Base-by-base conservation (phyloP, 1,139 yeast species). In the Diutina neorugosa region DNA sequence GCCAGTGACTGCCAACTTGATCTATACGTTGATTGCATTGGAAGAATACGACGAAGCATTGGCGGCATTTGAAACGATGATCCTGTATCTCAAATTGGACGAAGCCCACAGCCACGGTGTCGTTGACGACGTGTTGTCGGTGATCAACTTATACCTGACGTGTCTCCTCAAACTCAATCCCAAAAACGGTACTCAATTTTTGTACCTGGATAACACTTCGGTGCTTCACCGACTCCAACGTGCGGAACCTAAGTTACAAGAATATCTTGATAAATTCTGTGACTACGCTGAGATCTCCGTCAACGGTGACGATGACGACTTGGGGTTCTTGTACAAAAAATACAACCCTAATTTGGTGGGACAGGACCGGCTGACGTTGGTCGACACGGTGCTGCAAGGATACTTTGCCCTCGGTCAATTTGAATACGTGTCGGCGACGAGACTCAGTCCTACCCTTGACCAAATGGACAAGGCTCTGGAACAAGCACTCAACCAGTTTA, bases 41-140 rank as follows among this genome's bases (percentile, higher is more conserved):
- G 60, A 64, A 16, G 76, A 74, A 57, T 69, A 63, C 55, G 78
- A 74, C 56, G 78, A 74, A 58, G 78, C 78, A 0, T 64, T 69
- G 54, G 75, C 74, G 5, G 77, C 74, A 0, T 69, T 74, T 55
- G 68, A 67, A 37, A 73, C 78, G 0, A 73, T 67, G 55, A 60
- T 65, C 5, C 61, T 61, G 41, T 74, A 74, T 57, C 55, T 69
- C 16, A 67, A 68, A 23, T 70, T 67, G 50, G 74, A 70, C 25
- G 65, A 68, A 55, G 66, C 66, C 49, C 73, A 70, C 44, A 61
- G 65, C 51, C 62, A 63, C 18, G 76, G 77, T 1, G 52, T 59
- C 18, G 62, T 70, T 41, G 62, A 63, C 20, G 74, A 74, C 55
- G 60, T 74, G 16, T 61, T 74, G 47, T 60, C 69, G 8, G 64